These are phyloP conservation scores for Adansonia rubrostipa DNA, from an alignment of 441 rosid genomes.

Conservation along the genomic window DNA sequence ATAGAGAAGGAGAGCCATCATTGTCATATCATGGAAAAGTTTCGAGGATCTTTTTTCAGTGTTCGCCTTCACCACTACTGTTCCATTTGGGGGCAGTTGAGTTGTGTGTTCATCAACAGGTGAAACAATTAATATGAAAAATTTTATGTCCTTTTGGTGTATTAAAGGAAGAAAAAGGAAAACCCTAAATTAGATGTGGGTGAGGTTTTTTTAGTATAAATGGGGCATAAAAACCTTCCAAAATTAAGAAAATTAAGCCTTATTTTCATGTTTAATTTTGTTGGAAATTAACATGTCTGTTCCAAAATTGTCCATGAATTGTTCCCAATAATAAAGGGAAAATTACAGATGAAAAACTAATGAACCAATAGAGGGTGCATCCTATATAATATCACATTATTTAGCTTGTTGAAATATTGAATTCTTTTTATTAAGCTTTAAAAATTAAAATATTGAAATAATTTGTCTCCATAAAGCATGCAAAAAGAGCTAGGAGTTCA, in stretches of 20 bases:
- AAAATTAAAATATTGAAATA: not conserved
- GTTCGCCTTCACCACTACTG: constrained; percentile 7
- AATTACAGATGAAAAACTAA: not conserved
- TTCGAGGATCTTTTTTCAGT: not conserved
- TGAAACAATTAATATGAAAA: constrained; percentile 2
- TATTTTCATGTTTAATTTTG: not conserved
- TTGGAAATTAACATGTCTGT: not conserved
- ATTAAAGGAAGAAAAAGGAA: not conserved
- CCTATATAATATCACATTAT: not conserved
- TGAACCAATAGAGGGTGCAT: not conserved
- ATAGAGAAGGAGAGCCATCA: not conserved
- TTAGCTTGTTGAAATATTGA: not conserved
- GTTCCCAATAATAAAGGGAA: not conserved
- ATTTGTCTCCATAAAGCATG: constrained; percentile 11
- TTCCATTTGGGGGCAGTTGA: constrained; percentile 5
- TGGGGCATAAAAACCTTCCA: not conserved
- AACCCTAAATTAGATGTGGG: not conserved
- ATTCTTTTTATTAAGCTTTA: not conserved
- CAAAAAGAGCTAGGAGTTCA: constrained; percentile 19
- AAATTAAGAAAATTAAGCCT: not conserved
- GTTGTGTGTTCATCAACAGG: not conserved
- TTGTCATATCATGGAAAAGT: constrained; percentile 22
- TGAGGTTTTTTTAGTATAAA: not conserved
- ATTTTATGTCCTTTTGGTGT: constrained; percentile 6
- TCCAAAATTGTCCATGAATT: not conserved